Percentiles rank a stretch among this genome's conserved stretches.
Evolutionary conservation across 345 rosid genomes (phyloP).

Genomic region (Psidium guajava): DNA sequence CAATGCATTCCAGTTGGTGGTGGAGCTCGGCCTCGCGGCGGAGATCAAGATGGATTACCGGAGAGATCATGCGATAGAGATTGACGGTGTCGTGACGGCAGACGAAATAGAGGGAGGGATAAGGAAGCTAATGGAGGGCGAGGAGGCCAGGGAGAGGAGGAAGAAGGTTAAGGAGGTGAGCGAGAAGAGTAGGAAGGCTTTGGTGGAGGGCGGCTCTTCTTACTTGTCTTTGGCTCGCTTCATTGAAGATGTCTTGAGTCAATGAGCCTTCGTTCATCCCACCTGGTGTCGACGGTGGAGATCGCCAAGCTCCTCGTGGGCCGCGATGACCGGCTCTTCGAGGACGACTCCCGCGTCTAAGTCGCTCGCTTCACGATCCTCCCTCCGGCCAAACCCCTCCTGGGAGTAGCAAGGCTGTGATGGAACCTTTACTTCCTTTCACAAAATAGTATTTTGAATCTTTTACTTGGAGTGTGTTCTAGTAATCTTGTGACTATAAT

Average conservation of each 20-base stretch:
- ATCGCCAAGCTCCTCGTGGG: constrained; percentile 27
- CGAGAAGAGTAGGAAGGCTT: constrained; percentile 12
- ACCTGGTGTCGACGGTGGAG: constrained; percentile 26
- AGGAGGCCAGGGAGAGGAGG: constrained; percentile 9
- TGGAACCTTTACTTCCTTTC: background rate
- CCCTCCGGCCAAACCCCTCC: background rate
- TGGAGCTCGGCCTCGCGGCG: constrained; percentile 23
- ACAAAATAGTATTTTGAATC: background rate
- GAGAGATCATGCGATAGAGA: background rate
- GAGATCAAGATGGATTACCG: background rate
- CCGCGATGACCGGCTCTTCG: constrained; percentile 25
- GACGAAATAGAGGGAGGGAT: constrained; percentile 27
- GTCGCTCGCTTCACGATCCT: constrained; percentile 14
- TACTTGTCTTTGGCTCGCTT: constrained; percentile 9
- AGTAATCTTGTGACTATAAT: no score
- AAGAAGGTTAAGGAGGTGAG: constrained; percentile 20
- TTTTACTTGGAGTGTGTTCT: no score
- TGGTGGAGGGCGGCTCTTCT: constrained; percentile 41
- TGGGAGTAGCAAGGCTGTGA: no score
- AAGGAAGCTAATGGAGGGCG: constrained; percentile 22
- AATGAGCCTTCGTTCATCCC: background rate
- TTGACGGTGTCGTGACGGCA: background rate
- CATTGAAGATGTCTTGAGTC: constrained; percentile 6
- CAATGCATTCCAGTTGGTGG: constrained; percentile 33
- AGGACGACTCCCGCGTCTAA: background rate